Base-by-base conservation (phyloP, 768 basidiomycete species). In the Chalciporus pseudorubinellus region DNA sequence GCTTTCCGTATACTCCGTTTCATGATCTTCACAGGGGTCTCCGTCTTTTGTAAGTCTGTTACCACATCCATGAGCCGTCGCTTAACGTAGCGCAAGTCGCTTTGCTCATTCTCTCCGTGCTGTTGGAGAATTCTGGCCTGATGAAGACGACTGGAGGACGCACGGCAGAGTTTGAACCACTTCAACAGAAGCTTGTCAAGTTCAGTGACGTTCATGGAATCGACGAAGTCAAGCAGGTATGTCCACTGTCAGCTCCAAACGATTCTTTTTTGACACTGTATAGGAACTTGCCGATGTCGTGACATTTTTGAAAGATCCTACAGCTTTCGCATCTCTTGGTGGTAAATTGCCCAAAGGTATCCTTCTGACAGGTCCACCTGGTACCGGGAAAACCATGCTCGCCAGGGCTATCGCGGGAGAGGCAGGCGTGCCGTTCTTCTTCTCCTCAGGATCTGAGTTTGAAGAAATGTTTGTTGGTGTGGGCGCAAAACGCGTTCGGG, bases 391-490 rank as follows among this genome's bases (percentile, higher is more conserved):
- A 56, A 69, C 68, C 3, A 82, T 98, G 80, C 77, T 99, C n/a
- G 97, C 97, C 6, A 78, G 95, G 53, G 97, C 97, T 9, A 87
- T 98, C 6, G 97, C 97, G 3, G 97, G 97, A 42, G 97, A 99
- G 74, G 97, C 97, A 14, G 95, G 89, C 14, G 97, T 99, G 38
- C 93, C 94, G 0, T 99, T 99, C 77, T 85, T 98, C 69, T 97
- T 95, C 63, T 93, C 95, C 31, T 92, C 91, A 29, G 97, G 95
- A 11, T 92, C 92, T 45, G 94, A 97, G 63, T 98, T 98, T 57
- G 95, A 98, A 66, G 95, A 98, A 70, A 95, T 98, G 85, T 95
- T 94, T 65, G 94, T 95, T 42, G 93, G 93, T 49, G 87, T 92
- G 31, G 94, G 94, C 46, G 95, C 97, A 14, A 93, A 95, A 66